Conservation (phyloP, 768 basidiomycete species). For the Gloeopeniophorella convolvens region DNA sequence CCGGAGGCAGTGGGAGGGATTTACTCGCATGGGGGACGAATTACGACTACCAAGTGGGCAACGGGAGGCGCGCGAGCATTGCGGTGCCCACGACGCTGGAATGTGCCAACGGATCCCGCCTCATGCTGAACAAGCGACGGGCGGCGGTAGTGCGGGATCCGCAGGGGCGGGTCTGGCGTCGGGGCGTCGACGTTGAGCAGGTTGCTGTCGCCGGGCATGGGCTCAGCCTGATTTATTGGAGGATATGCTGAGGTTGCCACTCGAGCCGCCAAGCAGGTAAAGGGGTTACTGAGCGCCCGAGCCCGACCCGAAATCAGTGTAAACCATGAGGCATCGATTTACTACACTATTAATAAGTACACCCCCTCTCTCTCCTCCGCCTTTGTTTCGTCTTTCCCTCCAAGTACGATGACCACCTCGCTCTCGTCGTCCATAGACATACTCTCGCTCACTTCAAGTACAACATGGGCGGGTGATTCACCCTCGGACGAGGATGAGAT, state of each 20-base stretch:
- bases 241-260: conserved; percentile 27
- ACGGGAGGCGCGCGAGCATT: conserved; percentile 57
- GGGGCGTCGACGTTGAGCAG: conserved; percentile 58
- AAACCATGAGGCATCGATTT: neutral
- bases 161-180: conserved; percentile 53
- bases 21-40: conserved; percentile 70
- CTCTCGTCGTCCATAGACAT: conserved; percentile 12
- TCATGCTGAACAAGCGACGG: conserved; percentile 49
- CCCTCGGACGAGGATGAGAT: conserved; percentile 20
- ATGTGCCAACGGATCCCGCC: conserved; percentile 44
- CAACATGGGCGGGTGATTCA: conserved; percentile 16
- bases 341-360: neutral
- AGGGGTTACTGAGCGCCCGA: too few species aligned
- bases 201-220: conserved; percentile 54
- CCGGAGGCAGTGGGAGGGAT: conserved; percentile 52
- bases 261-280: neutral
- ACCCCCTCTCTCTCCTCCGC: neutral
- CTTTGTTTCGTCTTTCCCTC: neutral
- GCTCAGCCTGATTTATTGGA: conserved; percentile 68
- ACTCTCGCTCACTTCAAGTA: conserved; percentile 9
- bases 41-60: conserved; percentile 68
- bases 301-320: too few species aligned
- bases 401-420: conserved; percentile 11
- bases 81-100: conserved; percentile 48
- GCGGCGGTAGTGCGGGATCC: conserved; percentile 53